phyloP scores from a whole-genome alignment of 805 yeast species.

The Lachancea meyersii region DNA sequence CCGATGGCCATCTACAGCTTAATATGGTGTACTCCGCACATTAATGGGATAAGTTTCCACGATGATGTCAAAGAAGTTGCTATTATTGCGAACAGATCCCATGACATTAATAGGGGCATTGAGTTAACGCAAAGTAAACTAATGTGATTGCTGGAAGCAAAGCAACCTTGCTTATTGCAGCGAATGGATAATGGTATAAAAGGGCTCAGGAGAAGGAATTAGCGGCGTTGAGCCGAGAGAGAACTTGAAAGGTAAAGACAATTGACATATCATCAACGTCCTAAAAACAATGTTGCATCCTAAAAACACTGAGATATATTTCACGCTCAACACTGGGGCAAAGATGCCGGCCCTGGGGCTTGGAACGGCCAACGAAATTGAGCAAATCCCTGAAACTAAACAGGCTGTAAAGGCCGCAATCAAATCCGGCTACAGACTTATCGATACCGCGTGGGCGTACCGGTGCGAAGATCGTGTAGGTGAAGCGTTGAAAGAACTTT shows the following conservation, averaged over 20 bases:
- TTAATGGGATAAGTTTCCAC: no score
- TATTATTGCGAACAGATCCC: not conserved
- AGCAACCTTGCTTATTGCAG: not conserved
- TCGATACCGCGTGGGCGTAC: conserved; percentile 70
- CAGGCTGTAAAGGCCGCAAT: conserved; percentile 55
- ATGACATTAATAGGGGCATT: not conserved
- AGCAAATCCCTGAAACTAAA: conserved; percentile 41
- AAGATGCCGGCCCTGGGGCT: conserved; percentile 62
- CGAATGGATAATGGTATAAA: not conserved
- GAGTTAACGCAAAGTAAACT: not conserved
- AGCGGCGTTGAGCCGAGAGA: no score
- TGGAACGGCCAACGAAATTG: conserved; percentile 55
- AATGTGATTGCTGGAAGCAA: not conserved
- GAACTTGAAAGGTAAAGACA: not conserved
- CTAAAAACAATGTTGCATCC: conserved; percentile 23
- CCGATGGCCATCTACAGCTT: no score
- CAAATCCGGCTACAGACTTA: conserved; percentile 60
- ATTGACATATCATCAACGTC: not conserved
- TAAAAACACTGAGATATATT: conserved; percentile 34
- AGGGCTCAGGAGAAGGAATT: not conserved
- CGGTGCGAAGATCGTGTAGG: conserved; percentile 66
- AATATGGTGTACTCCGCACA: no score
- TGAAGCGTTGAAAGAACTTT: conserved; percentile 44
- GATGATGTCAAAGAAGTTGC: not conserved
- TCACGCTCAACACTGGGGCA: conserved; percentile 51